phyloP scores from a whole-genome alignment of 164 flowering plant genomes.

The Litsea cubeba region DNA sequence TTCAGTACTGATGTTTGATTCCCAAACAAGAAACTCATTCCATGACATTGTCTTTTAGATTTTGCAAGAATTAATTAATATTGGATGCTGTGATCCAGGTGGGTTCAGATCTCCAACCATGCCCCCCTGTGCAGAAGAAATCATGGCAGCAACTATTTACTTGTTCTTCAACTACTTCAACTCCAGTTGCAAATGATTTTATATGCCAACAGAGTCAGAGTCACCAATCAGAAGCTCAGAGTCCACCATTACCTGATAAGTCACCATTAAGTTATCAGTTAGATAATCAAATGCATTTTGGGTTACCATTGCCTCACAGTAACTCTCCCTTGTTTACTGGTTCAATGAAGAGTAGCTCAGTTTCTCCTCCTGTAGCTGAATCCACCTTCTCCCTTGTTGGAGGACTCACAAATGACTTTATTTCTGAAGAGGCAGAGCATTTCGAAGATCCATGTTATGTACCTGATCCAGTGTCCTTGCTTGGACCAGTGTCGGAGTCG shows the following conservation, averaged over 20 bases:
- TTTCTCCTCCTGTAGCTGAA: slow-evolving; percentile 41
- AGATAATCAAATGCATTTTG: slow-evolving; percentile 60
- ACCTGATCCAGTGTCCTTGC: slow-evolving; percentile 81
- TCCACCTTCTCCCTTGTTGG: slow-evolving; percentile 39
- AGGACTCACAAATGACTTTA: slow-evolving; percentile 32
- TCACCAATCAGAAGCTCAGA: slow-evolving; percentile 38
- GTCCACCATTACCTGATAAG: slow-evolving; percentile 28
- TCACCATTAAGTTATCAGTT: slow-evolving; percentile 33
- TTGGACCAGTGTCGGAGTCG: slow-evolving; percentile 96
- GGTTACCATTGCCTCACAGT: slow-evolving; percentile 52
- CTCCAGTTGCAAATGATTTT: slow-evolving; percentile 33
- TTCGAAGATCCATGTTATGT: slow-evolving; percentile 92
- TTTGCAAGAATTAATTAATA: neutral
- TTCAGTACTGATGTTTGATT: too few relatives aligned
- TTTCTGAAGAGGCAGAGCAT: slow-evolving; percentile 66
- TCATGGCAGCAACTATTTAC: slow-evolving; percentile 94
- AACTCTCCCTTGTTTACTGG: slow-evolving; percentile 37
- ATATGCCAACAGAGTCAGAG: slow-evolving; percentile 51
- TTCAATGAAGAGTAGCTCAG: slow-evolving; percentile 26
- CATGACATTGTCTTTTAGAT: neutral
- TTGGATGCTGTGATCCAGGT: slow-evolving; percentile 33
- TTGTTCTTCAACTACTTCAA: slow-evolving; percentile 43
- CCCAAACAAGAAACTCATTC: too few relatives aligned
- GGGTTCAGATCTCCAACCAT: slow-evolving; percentile 37
- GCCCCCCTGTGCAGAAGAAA: slow-evolving; percentile 48